Evolutionary conservation across 2,329 filamentous ascomycete species (phyloP), one percentile per base, ranked within the genome.

Genomic region (Ceratocystis destructans): DNA sequence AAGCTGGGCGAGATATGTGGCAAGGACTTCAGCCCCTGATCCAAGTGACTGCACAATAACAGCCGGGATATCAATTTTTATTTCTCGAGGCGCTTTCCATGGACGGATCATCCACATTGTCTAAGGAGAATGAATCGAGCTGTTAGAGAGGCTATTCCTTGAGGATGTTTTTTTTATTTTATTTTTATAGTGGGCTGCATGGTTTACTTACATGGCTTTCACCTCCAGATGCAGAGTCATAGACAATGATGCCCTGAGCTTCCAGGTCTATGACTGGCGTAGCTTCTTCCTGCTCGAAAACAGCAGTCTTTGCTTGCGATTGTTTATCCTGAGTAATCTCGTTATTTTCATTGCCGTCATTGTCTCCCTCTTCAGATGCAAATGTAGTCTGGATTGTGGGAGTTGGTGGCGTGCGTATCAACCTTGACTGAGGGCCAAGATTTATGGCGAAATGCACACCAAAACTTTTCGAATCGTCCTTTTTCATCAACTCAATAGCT

Each of bases 71-170:
- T 97, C 94, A 71, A 99, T 97, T 70, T 95, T 95, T 73, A 99
- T 90, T 78, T 97, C 92, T 70, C 91, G 85, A 5, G 93, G 89
- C 50, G 87, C 83, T 50, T 91, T 87, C 76, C 91, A 96, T 1
- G 93, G 94, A 70, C 94, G 89, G 71, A 99, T 85, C 91, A 99
- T 99, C 94, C 94, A 99, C 95, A 99, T 99, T 20, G 90, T 96
- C 90, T 96, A 62, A 25, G 2, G 71, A 70, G 67, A 68, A 61
- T 61, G 68, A 70, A 76, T 67, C 76, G 73, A 25, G 31, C 20
- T n/a, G 55, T 37, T 31, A 37, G 22, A 55, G 22, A 55, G 50
- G 15, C 20, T 25, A 12, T 53, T 53, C 37, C 37, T 41, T 41
- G 37, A 41, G 3, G 12, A 20, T 48, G 46, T n/a, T 22, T 48